These are phyloP conservation scores for Botryosphaeria dothidea DNA, from an alignment of 2,329 filamentous ascomycete genomes.

Conservation along the genomic window DNA sequence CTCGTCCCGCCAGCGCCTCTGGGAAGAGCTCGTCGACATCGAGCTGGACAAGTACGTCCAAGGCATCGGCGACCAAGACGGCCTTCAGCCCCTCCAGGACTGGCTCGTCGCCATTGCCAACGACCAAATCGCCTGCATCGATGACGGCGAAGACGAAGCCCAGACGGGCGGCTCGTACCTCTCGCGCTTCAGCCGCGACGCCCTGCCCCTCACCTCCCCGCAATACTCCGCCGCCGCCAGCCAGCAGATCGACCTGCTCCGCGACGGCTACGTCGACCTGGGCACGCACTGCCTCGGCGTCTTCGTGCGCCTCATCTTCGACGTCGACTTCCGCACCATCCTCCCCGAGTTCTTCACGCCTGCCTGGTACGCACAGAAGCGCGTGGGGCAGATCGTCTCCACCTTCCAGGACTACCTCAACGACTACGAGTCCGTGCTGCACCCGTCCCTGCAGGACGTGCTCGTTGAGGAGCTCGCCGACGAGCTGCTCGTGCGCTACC, in stretches of 20 bases:
- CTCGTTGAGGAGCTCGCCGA: conserved; percentile 92
- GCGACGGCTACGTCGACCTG: conserved; percentile 92
- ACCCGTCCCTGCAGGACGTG: conserved; percentile 85
- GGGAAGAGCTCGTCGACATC: conserved; percentile 85
- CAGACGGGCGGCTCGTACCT: conserved; percentile 73
- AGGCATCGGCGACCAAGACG: conserved; percentile 62
- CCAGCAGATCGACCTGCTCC: conserved; percentile 71
- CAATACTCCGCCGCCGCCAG: conserved; percentile 74
- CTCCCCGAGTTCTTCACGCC: conserved; percentile 89
- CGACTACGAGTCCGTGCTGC: conserved; percentile 82
- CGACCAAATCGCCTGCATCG: conserved; percentile 97
- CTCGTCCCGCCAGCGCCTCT: conserved; percentile 77
- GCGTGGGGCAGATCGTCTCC: conserved; percentile 90
- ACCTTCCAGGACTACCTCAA: conserved; percentile 94
- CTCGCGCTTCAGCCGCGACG: conserved; percentile 79
- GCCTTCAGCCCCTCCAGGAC: conserved; percentile 74
- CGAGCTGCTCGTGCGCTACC: conserved; percentile 83
- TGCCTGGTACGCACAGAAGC: conserved; percentile 81
- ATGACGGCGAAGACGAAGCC: conserved; percentile 64
- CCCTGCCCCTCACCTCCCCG: conserved; percentile 76
- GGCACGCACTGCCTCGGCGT: conserved; percentile 88
- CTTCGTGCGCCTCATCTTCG: conserved; percentile 85
- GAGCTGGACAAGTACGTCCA: conserved; percentile 72
- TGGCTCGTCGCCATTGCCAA: conserved; percentile 97
- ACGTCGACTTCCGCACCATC: conserved; percentile 81